Evolutionary conservation across 2,329 filamentous ascomycete genomes (phyloP), one percentile per base, ranked within the genome.

Genomic region (Metarhizium rileyi): DNA sequence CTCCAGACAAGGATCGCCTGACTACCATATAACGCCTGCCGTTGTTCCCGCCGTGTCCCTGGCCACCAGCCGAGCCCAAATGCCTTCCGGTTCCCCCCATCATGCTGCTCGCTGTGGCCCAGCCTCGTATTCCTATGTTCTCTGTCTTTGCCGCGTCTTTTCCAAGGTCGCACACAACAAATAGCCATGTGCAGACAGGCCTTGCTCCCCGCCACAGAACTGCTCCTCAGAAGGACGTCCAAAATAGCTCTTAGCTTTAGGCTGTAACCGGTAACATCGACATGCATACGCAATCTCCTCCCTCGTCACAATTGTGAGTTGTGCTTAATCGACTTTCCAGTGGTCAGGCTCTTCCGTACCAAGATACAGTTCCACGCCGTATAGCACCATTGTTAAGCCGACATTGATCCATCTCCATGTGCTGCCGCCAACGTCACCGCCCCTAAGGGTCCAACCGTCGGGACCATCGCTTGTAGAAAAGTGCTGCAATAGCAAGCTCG

Each of bases 371-470:
- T 98, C 93, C 41, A 97, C 76, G 3, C 89, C 86, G 64, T 98
- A 98, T 16, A 97, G 70, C 6, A 78, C 78, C 86, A 97, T 94
- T 0, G 90, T 96, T 46, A 84, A 82, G 5, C 84, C 87, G 40
- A 97, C 76, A 59, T 98, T 98, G 58, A 93, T 79, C 93, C 93
- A 97, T 49, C 90, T 79, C 87, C 89, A 95, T 18, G 87, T 78
- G 62, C 93, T 94, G 18, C 90, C 88, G 12, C 88, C 90, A 12
- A 64, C 65, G 58, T 90, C 87, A 5, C 86, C 88, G 16, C 88
- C 87, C 60, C 90, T 84, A 47, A 87, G 83, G 2, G 84, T 90
- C 90, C 90, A 96, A 74, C 90, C 80, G 48, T 78, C 80, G 2
- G 79, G 78, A 2, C 80, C 81, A 54, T 85, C 80, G 47, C 76